Base-by-base conservation (phyloP, 192 early-diverging fungal genomes). In the Thoreauomyces humboldtii region DNA sequence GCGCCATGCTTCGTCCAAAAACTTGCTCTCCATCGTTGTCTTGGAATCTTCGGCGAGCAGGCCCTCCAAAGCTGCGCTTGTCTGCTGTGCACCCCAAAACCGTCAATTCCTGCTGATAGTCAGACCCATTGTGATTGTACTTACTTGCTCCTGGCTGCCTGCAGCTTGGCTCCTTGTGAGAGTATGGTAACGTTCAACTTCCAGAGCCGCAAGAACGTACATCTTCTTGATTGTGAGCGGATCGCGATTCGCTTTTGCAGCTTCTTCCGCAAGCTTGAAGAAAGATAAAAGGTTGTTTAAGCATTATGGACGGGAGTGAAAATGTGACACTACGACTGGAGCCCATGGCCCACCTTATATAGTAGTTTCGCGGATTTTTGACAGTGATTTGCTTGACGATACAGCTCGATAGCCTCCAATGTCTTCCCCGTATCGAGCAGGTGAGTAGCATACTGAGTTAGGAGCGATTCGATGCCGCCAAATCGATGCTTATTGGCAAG, bases 201-300 rank as follows among this genome's bases (percentile, higher is more conserved):
- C 81, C 3, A 86, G 67, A 1, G 84, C 84, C 0, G 79, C 84
- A 14, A 86, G 59, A 0, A 86, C 81, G 66, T 74, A 82, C 59
- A 84, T 65, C 63, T 86, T 82, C 64, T 86, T 86, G 34, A 80
- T 68, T 12, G 43, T 51, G 1, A 84, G 27, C 3, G 79, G 77
- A 25, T 63, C 76, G 36, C 73, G 69, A 19, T 70, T 53, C 2
- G 65, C 35, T 28, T 82, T 76, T 0, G 75, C 50, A 11, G 71
- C 71, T 21, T 78, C 73, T 31, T 75, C 59, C 2, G 81, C 84
- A 27, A 84, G 63, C 81, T 81, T 42, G 12, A 27, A 15, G 33
- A 36, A 70, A 24, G 19, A 46, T 6, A 52, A 22, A 50, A 50
- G 7, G 22, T 9, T 50, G 7, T 7, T 50, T 50, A 9, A 50